Base-by-base conservation (phyloP, 1,284 basidiomycete genomes). In the Boletus austroedulis region DNA sequence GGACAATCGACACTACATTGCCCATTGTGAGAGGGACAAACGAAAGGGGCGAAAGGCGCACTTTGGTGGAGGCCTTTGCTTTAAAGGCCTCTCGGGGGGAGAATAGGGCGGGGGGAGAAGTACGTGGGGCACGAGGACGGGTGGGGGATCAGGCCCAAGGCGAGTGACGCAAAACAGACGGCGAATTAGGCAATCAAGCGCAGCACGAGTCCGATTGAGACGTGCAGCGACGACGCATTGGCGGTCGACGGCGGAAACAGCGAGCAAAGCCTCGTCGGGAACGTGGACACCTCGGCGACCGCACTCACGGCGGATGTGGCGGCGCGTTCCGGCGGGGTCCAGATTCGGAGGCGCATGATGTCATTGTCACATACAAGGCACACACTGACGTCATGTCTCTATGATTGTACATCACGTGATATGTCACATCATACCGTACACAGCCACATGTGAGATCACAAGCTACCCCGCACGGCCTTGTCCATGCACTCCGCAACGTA, bases 401-500 rank as follows among this genome's bases (percentile, higher is more conserved):
- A 45, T 28, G 12, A 17, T 12, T 4, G 5, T 14, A 10, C 21
- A 15, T 50, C 49, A 50, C 21, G 51, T 61, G 34, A 61, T 55
- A 23, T 19, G 34, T 36, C 26, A 53, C 29, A 17, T n/a, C 55
- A 56, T 14, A 24, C 23, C 47, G 4, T 56, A 59, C 60, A 68
- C 59, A 55, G 66, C 53, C 64, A 62, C 62, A 21, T 4, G 23
- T n/a, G 29, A 47, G 53, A 64, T 65, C 56, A 84, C 64, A 84
- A 64, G 55, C 73, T 67, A 11, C 80, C 83, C 34, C 87, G 79
- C 40, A 93, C 85, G 15, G 81, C 90, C 71, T 80, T 81, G 76
- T 95, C 90, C 63, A 95, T 74, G 64, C 78, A 78, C 73, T 82
- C 78, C 32, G 90, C 92, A 77, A 95, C 87, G 74, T 91, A 90